Percentiles rank a stretch among this genome's conserved stretches.
These are phyloP conservation scores for Venturia carpophila DNA, from an alignment of 2,329 filamentous ascomycete species.

Conservation along the genomic window DNA sequence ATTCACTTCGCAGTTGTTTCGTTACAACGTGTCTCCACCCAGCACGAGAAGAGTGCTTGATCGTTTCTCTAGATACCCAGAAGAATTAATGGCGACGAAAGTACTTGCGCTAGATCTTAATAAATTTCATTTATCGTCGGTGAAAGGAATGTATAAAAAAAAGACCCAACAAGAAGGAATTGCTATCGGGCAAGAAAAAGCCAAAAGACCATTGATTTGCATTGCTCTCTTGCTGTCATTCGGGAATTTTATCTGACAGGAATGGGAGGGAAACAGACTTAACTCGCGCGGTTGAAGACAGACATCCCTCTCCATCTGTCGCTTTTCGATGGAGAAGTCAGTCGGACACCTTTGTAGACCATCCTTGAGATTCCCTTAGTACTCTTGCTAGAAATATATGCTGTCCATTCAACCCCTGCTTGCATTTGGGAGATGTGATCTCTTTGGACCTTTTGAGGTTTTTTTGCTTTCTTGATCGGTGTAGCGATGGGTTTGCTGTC, in stretches of 20 bases:
- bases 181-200: background rate
- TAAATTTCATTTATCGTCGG: background rate
- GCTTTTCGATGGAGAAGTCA: background rate
- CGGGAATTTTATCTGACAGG: background rate
- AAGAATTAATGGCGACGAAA: background rate
- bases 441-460: background rate
- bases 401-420: background rate
- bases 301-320: background rate
- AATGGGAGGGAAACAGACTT: background rate
- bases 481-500: too few relatives aligned
- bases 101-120: background rate
- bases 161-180: background rate
- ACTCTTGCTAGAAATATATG: background rate
- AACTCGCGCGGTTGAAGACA: background rate
- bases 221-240: background rate
- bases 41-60: conserved; percentile 83
- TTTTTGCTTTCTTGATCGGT: background rate
- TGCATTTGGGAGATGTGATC: too few relatives aligned
- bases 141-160: background rate
- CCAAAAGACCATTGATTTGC: background rate
- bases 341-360: background rate
- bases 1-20: conserved; percentile 61
- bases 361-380: background rate
- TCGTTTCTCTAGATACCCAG: conserved; percentile 10
- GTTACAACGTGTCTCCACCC: conserved; percentile 80